phyloP scores from a whole-genome alignment of 108 stramenopile genomes.

The Conticribra weissflogii region DNA sequence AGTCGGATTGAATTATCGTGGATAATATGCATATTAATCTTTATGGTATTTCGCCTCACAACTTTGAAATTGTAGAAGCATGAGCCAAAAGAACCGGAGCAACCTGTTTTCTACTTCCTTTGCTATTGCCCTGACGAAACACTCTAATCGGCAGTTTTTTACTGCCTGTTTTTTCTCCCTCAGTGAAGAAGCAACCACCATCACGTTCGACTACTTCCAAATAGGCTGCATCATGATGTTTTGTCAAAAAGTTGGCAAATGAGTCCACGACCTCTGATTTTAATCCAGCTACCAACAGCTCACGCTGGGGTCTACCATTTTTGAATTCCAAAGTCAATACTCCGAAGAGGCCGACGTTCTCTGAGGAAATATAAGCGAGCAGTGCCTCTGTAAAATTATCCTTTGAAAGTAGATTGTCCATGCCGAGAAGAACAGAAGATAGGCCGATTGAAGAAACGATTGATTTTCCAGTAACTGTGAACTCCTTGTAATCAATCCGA shows the following conservation, averaged over 20 bases:
- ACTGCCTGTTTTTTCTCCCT: not conserved
- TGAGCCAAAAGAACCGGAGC: slow-evolving; percentile 62
- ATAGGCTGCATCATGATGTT: slow-evolving; percentile 35
- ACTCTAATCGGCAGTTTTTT: slow-evolving; percentile 29
- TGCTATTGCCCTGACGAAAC: slow-evolving; percentile 77
- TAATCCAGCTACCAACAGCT: slow-evolving; percentile 29
- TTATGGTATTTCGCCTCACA: not conserved
- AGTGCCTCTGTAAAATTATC: slow-evolving; percentile 19
- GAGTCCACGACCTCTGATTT: slow-evolving; percentile 33
- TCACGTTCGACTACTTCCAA: slow-evolving; percentile 26
- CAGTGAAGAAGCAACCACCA: not conserved
- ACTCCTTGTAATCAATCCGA: slow-evolving; percentile 80
- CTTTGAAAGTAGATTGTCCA: slow-evolving; percentile 48
- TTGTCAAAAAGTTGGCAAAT: slow-evolving; percentile 30
- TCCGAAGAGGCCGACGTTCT: slow-evolving; percentile 35
- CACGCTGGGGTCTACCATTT: slow-evolving; percentile 18
- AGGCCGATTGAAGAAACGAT: slow-evolving; percentile 60
- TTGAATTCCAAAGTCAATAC: slow-evolving; percentile 23
- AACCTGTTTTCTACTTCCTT: slow-evolving; percentile 80
- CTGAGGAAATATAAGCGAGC: slow-evolving; percentile 32
- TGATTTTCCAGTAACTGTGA: slow-evolving; percentile 29
- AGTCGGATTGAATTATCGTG: not conserved
- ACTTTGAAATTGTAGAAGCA: slow-evolving; percentile 12
- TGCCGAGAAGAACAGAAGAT: slow-evolving; percentile 64
- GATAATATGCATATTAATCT: not conserved